Evolutionary conservation across 768 basidiomycete genomes (phyloP).

Genomic region (Lentinula raphanica): DNA sequence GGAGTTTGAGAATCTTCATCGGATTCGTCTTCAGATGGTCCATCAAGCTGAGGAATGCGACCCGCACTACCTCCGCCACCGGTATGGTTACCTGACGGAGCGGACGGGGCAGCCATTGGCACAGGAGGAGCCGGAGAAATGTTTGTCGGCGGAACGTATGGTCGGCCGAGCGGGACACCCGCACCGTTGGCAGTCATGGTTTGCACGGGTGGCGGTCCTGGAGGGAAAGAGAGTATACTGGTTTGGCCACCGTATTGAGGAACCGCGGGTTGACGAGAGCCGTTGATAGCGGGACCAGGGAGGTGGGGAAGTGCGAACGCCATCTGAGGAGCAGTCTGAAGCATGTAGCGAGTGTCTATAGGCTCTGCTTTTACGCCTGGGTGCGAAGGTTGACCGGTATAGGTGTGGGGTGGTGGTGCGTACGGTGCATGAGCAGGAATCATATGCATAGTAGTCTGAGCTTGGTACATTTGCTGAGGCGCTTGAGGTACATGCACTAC

Average conservation of each 20-base stretch:
- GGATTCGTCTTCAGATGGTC: constrained; percentile 59
- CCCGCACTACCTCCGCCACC: constrained; percentile 3
- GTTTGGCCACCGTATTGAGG: constrained; percentile 56
- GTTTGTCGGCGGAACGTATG: constrained; percentile 15
- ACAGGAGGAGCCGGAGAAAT: background rate
- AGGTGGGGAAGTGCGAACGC: constrained; percentile 57
- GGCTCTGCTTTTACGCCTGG: constrained; percentile 71
- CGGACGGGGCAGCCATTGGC: constrained; percentile 4
- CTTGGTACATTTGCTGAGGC: constrained; percentile 47
- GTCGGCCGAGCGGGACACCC: constrained; percentile 1
- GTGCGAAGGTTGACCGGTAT: constrained; percentile 28
- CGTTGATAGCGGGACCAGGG: constrained; percentile 60
- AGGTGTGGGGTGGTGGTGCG: constrained; percentile 36
- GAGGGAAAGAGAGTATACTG: constrained; percentile 50
- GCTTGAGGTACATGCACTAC: constrained; percentile 33
- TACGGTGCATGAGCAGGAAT: constrained; percentile 40
- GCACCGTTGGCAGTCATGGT: background rate
- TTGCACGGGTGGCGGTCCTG: constrained; percentile 20
- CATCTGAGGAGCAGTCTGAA: constrained; percentile 34
- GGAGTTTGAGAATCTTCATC: constrained; percentile 60
- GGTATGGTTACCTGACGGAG: constrained; percentile 4
- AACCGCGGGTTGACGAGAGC: constrained; percentile 36
- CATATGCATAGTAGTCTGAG: constrained; percentile 62
- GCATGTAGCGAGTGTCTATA: constrained; percentile 61
- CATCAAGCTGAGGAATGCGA: constrained; percentile 74